Conservation (phyloP, 768 basidiomycete genomes). For the Leccinum barrowsii region DNA sequence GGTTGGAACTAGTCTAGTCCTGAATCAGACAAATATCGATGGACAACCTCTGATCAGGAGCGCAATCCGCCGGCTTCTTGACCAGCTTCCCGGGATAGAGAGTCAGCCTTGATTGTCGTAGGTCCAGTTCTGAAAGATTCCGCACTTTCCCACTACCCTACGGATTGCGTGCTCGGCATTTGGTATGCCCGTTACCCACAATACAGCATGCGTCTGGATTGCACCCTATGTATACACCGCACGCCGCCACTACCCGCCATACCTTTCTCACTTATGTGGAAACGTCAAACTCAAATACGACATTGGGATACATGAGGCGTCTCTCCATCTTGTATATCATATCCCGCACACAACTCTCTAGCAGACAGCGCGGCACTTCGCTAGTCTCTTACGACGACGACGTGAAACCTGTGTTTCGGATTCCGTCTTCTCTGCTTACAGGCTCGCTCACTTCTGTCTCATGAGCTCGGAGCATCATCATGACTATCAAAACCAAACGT, state of each 20-base stretch:
- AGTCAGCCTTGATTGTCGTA: neutral
- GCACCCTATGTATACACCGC: neutral
- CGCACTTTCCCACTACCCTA: neutral
- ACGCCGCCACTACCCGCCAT: neutral
- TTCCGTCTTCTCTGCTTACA: neutral
- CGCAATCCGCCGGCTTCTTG: neutral
- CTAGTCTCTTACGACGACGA: neutral
- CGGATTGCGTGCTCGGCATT: neutral
- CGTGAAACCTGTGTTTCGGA: constrained; percentile 4
- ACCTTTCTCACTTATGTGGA: neutral
- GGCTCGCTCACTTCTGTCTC: neutral
- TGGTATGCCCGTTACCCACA: neutral
- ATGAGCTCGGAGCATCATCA: neutral
- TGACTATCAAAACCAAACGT: neutral
- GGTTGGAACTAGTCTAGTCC: neutral
- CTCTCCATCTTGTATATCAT: neutral
- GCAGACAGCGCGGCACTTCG: neutral
- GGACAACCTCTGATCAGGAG: neutral
- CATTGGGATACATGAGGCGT: neutral
- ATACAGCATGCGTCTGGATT: neutral
- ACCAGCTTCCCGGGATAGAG: neutral
- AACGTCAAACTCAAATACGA: neutral
- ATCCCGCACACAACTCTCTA: neutral
- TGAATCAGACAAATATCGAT: neutral
- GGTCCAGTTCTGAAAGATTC: neutral